These are phyloP conservation scores for Penicillium coffeae DNA, from an alignment of 495 filamentous ascomycete species.

Conservation along the genomic window DNA sequence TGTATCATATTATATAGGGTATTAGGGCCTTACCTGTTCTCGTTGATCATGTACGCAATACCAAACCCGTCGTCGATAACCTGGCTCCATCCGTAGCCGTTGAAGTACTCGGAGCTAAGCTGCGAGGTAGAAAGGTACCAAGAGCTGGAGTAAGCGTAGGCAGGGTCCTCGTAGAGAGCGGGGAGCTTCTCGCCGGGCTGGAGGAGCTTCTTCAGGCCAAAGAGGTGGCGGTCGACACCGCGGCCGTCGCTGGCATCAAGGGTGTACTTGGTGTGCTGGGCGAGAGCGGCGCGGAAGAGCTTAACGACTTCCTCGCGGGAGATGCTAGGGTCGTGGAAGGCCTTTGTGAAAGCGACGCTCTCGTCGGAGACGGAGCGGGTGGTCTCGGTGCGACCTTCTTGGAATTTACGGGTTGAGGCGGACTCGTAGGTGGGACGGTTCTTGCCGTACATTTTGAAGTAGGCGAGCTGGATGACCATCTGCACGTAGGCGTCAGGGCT, in stretches of 20 bases:
- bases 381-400: slow-evolving; percentile 94
- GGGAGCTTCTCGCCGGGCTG: slow-evolving; percentile 78
- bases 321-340: slow-evolving; percentile 66
- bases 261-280: slow-evolving; percentile 86
- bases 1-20: background rate
- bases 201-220: slow-evolving; percentile 90
- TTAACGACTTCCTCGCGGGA: slow-evolving; percentile 60
- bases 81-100: slow-evolving; percentile 99
- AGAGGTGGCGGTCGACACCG: slow-evolving; percentile 94
- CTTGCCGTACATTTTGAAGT: slow-evolving; percentile 98
- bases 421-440: slow-evolving; percentile 98
- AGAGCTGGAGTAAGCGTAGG: slow-evolving; percentile 74
- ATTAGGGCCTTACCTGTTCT: slow-evolving; percentile 65
- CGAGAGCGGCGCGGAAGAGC: slow-evolving; percentile 77
- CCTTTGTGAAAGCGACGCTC: slow-evolving; percentile 83
- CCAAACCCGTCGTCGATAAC: slow-evolving; percentile 95
- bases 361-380: slow-evolving; percentile 91
- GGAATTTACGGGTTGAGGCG: slow-evolving; percentile 88
- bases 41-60: slow-evolving; percentile 99
- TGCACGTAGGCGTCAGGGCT: slow-evolving; percentile 97
- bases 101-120: slow-evolving; percentile 94
- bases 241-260: slow-evolving; percentile 80
- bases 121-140: slow-evolving; percentile 91
- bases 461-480: slow-evolving; percentile 98
- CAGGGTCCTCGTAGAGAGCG: slow-evolving; percentile 78